Evolutionary conservation across 257 asterid species (phyloP).

Genomic region (Handroanthus guayacan): DNA sequence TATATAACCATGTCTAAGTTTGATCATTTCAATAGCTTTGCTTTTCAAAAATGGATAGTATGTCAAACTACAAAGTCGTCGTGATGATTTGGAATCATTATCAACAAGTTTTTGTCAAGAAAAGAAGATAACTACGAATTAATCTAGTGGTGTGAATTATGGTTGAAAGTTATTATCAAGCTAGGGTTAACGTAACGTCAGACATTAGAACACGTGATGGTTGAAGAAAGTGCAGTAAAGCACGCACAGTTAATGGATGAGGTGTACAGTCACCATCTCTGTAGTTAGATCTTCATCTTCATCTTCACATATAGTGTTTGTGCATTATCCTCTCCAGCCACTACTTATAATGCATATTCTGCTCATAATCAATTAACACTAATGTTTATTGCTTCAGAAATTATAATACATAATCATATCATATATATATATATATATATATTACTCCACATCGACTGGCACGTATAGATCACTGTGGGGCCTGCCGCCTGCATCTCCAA

Average conservation of each 20-base stretch:
- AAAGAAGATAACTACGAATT: constrained; percentile 30
- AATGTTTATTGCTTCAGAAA: background rate
- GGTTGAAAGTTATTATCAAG: constrained; percentile 2
- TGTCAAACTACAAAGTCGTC: background rate
- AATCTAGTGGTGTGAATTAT: background rate
- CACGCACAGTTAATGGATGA: background rate
- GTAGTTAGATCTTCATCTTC: constrained; percentile 24
- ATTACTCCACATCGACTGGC: background rate
- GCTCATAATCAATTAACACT: background rate
- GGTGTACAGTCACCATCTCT: constrained; percentile 10
- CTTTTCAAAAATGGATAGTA: background rate
- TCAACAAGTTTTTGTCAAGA: background rate
- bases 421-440: too few species aligned
- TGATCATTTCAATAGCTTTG: background rate
- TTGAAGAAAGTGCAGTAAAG: background rate
- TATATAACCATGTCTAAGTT: background rate
- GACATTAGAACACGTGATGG: constrained; percentile 4
- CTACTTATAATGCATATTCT: background rate
- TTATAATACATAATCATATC: too few species aligned
- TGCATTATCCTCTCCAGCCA: background rate
- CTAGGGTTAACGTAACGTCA: too few species aligned
- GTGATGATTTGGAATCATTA: background rate
- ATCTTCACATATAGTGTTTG: background rate
- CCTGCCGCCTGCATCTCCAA: background rate
- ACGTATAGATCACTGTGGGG: background rate